Conservation (phyloP, 805 yeast species). For the Maudiozyma barnettii region DNA sequence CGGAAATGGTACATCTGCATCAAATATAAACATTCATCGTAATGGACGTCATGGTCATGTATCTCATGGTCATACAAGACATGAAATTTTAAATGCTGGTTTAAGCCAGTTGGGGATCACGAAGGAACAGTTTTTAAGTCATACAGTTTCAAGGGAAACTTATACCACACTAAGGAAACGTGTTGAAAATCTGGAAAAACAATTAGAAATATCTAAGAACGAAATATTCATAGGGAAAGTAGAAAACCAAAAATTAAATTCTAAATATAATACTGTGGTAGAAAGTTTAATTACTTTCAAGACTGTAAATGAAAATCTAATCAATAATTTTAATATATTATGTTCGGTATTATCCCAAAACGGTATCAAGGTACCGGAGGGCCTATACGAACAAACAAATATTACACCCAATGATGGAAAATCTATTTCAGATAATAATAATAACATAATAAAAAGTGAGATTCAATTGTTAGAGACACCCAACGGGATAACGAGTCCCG, state of each 20-base stretch:
- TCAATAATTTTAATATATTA: conserved; percentile 42
- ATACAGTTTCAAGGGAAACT: conserved; percentile 18
- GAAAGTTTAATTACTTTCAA: conserved; percentile 52
- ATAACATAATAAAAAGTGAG: neutral
- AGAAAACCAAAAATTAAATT: conserved; percentile 37
- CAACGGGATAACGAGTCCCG: neutral
- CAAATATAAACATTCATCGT: conserved; percentile 9
- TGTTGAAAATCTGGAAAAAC: conserved; percentile 28
- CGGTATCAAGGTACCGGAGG: conserved; percentile 59
- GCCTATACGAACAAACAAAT: conserved; percentile 7
- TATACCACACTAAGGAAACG: conserved; percentile 27
- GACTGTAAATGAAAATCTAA: conserved; percentile 46
- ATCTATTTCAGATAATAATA: neutral
- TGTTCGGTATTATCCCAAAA: conserved; percentile 41
- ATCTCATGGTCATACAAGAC: neutral
- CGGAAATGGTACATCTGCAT: conserved; percentile 17
- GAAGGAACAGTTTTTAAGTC: conserved; percentile 14
- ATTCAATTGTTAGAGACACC: neutral
- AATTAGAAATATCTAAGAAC: conserved; percentile 16
- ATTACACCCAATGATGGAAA: neutral
- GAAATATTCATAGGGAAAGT: conserved; percentile 19
- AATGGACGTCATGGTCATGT: neutral
- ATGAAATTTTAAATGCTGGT: neutral
- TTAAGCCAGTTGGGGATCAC: conserved; percentile 1
- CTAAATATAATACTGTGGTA: conserved; percentile 55